phyloP scores from a whole-genome alignment of 805 yeast species.

The Komagataella ulmi region DNA sequence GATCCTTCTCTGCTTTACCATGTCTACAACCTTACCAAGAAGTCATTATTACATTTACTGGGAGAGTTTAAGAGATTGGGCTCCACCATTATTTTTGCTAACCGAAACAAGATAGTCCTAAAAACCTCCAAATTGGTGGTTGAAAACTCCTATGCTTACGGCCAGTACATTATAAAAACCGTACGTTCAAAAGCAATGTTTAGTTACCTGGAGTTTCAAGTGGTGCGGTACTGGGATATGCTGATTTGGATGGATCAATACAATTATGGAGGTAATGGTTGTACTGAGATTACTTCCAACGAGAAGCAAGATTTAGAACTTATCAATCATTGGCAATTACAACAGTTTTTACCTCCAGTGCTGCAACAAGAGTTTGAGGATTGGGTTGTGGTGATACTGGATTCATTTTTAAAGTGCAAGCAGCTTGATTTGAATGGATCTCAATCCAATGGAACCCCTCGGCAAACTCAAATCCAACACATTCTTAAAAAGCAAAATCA shows the following conservation, averaged over 20 bases:
- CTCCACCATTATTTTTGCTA: constrained; percentile 69
- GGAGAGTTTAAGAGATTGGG: constrained; percentile 73
- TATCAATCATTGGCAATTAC: constrained; percentile 66
- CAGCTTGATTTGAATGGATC: constrained; percentile 15
- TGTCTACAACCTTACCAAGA: constrained; percentile 74
- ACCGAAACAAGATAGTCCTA: constrained; percentile 58
- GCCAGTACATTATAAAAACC: constrained; percentile 69
- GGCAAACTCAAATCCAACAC: constrained; percentile 58
- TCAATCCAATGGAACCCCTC: constrained; percentile 30
- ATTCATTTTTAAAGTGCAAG: constrained; percentile 48
- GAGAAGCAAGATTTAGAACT: constrained; percentile 34
- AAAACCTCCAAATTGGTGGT: constrained; percentile 68
- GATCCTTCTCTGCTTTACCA: constrained; percentile 76
- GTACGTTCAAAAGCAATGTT: constrained; percentile 73
- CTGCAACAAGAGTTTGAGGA: constrained; percentile 76
- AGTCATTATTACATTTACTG: constrained; percentile 66
- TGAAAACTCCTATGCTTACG: constrained; percentile 82
- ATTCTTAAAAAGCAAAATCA: constrained; percentile 28
- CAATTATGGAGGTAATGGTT: constrained; percentile 68
- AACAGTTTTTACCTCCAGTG: constrained; percentile 57
- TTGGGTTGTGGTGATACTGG: constrained; percentile 72
- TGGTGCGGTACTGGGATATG: constrained; percentile 82
- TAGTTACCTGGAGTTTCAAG: constrained; percentile 62
- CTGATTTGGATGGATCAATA: constrained; percentile 89
- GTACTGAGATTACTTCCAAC: constrained; percentile 28